Percentiles rank a stretch among this genome's conserved stretches.
Conservation (phyloP, 2,329 filamentous ascomycete genomes). For the Graphilbum sp. region DNA sequence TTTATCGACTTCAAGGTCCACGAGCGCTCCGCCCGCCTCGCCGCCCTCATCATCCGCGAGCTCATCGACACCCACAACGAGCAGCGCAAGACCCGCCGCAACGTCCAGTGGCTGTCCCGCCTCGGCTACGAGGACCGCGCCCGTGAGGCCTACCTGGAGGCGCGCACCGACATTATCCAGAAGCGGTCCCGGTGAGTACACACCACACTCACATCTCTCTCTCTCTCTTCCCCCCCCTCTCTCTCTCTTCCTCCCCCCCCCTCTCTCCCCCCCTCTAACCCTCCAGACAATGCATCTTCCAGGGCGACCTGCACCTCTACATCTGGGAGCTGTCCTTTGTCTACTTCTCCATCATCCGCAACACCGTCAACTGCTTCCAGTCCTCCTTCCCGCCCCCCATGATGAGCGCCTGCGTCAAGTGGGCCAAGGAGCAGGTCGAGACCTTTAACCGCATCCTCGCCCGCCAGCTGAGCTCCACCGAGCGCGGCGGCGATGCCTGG, state of each 20-base stretch:
- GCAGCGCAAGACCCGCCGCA: slow-evolving; percentile 58
- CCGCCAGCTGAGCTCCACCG: slow-evolving; percentile 75
- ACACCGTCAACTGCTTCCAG: slow-evolving; percentile 83
- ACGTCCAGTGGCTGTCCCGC: slow-evolving; percentile 69
- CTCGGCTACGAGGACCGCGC: slow-evolving; percentile 85
- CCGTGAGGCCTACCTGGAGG: slow-evolving; percentile 69
- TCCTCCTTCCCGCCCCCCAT: slow-evolving; percentile 69
- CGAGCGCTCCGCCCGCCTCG: slow-evolving; percentile 64
- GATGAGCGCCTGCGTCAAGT: slow-evolving; percentile 91
- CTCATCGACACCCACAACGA: slow-evolving; percentile 65
- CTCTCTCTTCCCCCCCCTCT: no score
- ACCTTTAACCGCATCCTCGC: slow-evolving; percentile 72
- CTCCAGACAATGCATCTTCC: slow-evolving; percentile 77
- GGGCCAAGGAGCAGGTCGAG: slow-evolving; percentile 93
- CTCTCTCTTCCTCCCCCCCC: no score
- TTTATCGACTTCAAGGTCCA: slow-evolving; percentile 87
- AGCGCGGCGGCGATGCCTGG: slow-evolving; percentile 62
- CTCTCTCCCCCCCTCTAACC: slow-evolving; percentile 2
- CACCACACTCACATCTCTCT: background rate
- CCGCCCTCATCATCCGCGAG: slow-evolving; percentile 58
- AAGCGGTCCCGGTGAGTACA: slow-evolving; percentile 60
- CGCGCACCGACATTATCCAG: slow-evolving; percentile 61
- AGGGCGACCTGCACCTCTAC: slow-evolving; percentile 81
- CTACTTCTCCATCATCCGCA: slow-evolving; percentile 86
- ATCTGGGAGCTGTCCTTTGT: slow-evolving; percentile 93